A percentile compares a stretch with the other conserved stretches of the same genome.
These are phyloP conservation scores for Limnomonas spitsbergensis DNA, from an alignment of 139 green algal genomes.

Conservation along the genomic window DNA sequence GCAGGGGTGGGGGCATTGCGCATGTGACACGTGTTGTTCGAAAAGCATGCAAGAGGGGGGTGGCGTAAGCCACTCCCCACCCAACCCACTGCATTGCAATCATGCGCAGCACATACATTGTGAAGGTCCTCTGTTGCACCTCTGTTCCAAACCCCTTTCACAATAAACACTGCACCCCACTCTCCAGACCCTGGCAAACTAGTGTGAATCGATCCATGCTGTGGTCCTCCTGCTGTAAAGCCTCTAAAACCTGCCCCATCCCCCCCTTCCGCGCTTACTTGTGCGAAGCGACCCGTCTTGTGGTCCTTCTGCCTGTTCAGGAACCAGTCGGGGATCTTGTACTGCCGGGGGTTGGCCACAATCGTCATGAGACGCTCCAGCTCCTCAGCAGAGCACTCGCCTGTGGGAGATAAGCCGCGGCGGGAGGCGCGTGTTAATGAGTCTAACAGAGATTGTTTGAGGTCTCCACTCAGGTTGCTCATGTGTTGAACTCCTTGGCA, in stretches of 20 bases:
- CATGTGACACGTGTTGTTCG: neutral
- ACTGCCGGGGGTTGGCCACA: slow-evolving; percentile 93
- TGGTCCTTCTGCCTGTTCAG: slow-evolving; percentile 95
- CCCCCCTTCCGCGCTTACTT: slow-evolving; percentile 45
- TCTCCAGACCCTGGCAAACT: too few relatives aligned
- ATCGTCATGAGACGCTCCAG: slow-evolving; percentile 97
- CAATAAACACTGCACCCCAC: too few relatives aligned
- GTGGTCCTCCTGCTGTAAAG: too few relatives aligned
- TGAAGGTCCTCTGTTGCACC: too few relatives aligned
- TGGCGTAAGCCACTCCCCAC: slow-evolving; percentile 1
- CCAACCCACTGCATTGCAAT: too few relatives aligned
- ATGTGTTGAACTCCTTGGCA: too few relatives aligned
- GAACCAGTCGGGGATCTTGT: slow-evolving; percentile 99
- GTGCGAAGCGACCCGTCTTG: slow-evolving; percentile 88
- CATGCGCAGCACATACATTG: too few relatives aligned
- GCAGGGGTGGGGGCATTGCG: neutral
- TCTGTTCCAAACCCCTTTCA: too few relatives aligned
- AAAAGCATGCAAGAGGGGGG: neutral
- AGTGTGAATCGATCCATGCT: too few relatives aligned
- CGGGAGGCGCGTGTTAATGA: slow-evolving; percentile 42
- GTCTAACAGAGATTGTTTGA: too few relatives aligned
- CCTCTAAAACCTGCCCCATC: too few relatives aligned
- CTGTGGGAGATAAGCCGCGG: slow-evolving; percentile 52
- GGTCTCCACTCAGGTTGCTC: too few relatives aligned
- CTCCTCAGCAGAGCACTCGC: slow-evolving; percentile 93